These are phyloP conservation scores for Chaetomium globosum DNA, from an alignment of 2,329 filamentous ascomycete genomes.

Conservation along the genomic window DNA sequence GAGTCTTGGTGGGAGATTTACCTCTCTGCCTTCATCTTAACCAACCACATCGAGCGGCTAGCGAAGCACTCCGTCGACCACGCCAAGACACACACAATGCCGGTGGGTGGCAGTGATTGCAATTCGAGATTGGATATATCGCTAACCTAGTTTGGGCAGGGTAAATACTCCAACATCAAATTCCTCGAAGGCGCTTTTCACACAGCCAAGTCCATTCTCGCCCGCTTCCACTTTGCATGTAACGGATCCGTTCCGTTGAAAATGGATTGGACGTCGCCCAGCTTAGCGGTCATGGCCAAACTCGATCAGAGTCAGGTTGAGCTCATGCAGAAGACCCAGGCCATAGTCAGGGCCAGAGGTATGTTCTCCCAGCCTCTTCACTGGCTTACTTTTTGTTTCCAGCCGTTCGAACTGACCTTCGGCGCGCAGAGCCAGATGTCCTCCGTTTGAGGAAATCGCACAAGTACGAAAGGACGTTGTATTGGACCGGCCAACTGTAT, in stretches of 20 bases:
- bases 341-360: slow-evolving; percentile 28
- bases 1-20: slow-evolving; percentile 36
- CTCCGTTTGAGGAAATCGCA: slow-evolving; percentile 23
- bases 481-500: slow-evolving; percentile 34
- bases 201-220: slow-evolving; percentile 35
- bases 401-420: neutral
- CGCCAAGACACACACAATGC: slow-evolving; percentile 32
- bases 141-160: slow-evolving; percentile 14
- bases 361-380: neutral
- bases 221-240: slow-evolving; percentile 37
- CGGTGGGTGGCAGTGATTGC: slow-evolving; percentile 16
- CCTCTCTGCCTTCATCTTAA: slow-evolving; percentile 34
- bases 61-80: slow-evolving; percentile 32
- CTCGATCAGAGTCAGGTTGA: slow-evolving; percentile 27
- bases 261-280: slow-evolving; percentile 32
- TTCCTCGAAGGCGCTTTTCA: slow-evolving; percentile 35
- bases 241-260: slow-evolving; percentile 32
- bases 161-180: slow-evolving; percentile 34
- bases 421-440: slow-evolving; percentile 24
- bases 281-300: slow-evolving; percentile 27
- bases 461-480: slow-evolving; percentile 30
- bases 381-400: neutral
- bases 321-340: slow-evolving; percentile 33
- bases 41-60: slow-evolving; percentile 35
- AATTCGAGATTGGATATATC: neutral